A percentile compares a stretch with the other conserved stretches of the same genome.
Conservation (phyloP, 805 yeast species). For the Ascoidea asiatica region DNA sequence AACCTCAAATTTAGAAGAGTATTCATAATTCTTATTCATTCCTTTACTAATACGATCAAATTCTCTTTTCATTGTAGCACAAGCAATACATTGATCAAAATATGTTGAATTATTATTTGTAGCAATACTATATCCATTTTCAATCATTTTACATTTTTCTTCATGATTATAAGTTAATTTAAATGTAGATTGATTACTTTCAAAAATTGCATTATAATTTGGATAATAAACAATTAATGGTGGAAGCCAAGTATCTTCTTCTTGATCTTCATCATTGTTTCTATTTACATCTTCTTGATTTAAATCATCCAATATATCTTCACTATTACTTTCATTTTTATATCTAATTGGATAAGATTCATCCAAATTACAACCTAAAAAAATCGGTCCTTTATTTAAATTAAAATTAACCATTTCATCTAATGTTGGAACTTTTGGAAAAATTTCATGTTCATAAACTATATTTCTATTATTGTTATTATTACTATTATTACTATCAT, state of each 20-base stretch:
- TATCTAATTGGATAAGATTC: conserved; percentile 3
- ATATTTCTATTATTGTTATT: background rate
- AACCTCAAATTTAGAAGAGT: too few species aligned
- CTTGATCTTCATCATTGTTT: background rate
- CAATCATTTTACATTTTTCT: conserved; percentile 31
- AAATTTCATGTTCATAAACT: conserved; percentile 27
- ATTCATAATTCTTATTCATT: conserved; percentile 9
- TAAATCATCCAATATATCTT: conserved; percentile 3
- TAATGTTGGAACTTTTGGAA: conserved; percentile 52
- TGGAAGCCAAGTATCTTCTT: conserved; percentile 23
- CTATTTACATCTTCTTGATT: background rate
- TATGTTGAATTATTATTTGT: conserved; percentile 28
- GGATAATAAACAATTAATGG: conserved; percentile 43
- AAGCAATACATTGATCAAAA: conserved; percentile 37
- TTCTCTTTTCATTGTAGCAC: conserved; percentile 40
- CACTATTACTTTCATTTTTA: background rate
- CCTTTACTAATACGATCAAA: conserved; percentile 25
- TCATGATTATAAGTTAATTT: conserved; percentile 31
- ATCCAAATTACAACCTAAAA: conserved; percentile 63
- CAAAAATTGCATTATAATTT: conserved; percentile 26
- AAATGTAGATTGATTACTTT: conserved; percentile 47
- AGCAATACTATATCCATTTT: conserved; percentile 39
- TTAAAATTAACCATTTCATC: conserved; percentile 32
- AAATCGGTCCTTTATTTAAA: conserved; percentile 49
- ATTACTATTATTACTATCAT: background rate